Conservation (phyloP, 2,329 filamentous ascomycete species). For the Zalaria obscura region DNA sequence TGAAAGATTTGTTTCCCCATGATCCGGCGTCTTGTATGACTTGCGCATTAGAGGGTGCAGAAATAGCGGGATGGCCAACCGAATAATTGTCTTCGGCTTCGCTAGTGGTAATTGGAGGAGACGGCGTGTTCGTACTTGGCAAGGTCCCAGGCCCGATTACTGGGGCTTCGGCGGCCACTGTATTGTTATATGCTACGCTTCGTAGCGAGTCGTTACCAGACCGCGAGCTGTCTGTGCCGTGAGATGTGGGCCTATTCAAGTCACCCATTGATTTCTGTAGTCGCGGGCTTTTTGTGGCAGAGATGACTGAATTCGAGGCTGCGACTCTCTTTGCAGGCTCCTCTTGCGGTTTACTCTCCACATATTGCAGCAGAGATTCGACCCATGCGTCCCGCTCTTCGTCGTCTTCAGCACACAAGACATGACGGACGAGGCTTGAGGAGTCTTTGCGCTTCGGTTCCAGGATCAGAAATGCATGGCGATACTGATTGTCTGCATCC, state of each 20-base stretch:
- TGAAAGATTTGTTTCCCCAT: conserved; percentile 65
- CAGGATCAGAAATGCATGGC: conserved; percentile 86
- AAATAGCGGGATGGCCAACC: conserved; percentile 42
- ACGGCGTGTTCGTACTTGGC: conserved; percentile 14
- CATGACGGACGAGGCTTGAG: conserved; percentile 73
- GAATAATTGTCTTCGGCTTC: conserved; percentile 4
- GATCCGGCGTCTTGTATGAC: conserved; percentile 69
- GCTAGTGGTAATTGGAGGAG: conserved; percentile 16
- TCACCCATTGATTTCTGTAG: conserved; percentile 23
- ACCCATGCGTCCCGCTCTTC: conserved; percentile 89
- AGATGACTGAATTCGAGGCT: background rate
- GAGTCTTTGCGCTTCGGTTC: conserved; percentile 97
- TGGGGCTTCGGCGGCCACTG: conserved; percentile 42
- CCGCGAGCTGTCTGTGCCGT: conserved; percentile 7
- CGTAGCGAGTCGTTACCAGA: conserved; percentile 11
- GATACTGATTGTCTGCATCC: conserved; percentile 83
- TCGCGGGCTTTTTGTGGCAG: conserved; percentile 13
- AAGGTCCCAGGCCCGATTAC: conserved; percentile 29
- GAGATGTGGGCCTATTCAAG: conserved; percentile 11
- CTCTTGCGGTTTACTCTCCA: conserved; percentile 55
- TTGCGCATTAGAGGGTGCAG: conserved; percentile 69
- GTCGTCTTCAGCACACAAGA: conserved; percentile 91
- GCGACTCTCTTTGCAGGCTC: conserved; percentile 21
- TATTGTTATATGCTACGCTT: conserved; percentile 40
- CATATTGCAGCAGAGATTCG: conserved; percentile 74